Base-by-base conservation (phyloP, 2,329 filamentous ascomycete species). In the Torrubiellomyces zombiae region DNA sequence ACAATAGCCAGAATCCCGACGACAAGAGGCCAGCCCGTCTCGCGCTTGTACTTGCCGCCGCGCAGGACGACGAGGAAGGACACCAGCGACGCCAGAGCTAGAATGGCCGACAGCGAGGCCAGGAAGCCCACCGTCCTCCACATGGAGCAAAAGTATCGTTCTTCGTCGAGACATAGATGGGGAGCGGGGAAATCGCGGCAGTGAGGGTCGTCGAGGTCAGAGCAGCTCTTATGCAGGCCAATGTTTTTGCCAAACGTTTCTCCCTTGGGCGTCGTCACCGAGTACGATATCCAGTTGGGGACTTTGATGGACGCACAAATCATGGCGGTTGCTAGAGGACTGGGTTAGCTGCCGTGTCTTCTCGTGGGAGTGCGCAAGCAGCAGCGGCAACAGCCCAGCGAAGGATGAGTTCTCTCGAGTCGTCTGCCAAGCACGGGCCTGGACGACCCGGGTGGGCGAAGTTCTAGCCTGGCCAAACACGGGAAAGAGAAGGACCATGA, bases 51-150 rank as follows among this genome's bases (percentile, higher is more conserved):
- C 47, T 82, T 78, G 18, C 83, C 82, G 11, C 85, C 83, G 2
- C 63, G 55, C 36, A 94, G 56, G 23, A 92, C 70, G 24, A 91
- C 68, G 16, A 75, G 43, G 50, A 86, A 93, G 11, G 74, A 69
- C 15, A 92, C 73, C n/a, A 92, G 52, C 6, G 73, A 73, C 28
- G 77, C 81, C 20, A 89, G 65, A 49, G 92, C 75, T 19, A 89
- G 47, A n/a, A 93, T 72, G 18, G 82, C 68, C 6, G 78, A 67
- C 39, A 94, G 79, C 26, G 75, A 79, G 56, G 92, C 82, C 35
- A 93, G 53, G 52, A 94, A 95, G 14, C 80, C 83, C 18, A 82
- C 73, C 14, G 73, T 81, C 30, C 79, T 68, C 86, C 86, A 98
- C 64, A 91, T 77, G 39, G 73, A 77, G 59, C 89, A 95, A 54